Conservation (phyloP, 2,329 filamentous ascomycete species). For the Madurella mycetomatis region DNA sequence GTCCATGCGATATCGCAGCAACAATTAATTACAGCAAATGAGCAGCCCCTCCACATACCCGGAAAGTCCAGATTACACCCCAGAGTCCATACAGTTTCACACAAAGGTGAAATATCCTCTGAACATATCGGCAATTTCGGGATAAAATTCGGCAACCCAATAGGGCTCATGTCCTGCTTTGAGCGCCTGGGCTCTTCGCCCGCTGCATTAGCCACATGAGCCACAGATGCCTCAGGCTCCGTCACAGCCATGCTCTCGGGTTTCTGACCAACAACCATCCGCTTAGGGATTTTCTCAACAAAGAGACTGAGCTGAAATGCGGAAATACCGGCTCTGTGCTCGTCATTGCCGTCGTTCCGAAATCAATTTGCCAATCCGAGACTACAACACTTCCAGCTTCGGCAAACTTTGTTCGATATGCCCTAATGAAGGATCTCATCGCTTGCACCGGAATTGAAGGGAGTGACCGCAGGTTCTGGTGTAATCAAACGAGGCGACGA, state of each 20-base stretch:
- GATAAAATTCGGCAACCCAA: slow-evolving; percentile 25
- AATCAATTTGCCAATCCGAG: not conserved
- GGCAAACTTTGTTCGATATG: not conserved
- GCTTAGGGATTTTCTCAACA: not conserved
- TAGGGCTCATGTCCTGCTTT: slow-evolving; percentile 17
- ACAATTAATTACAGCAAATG: no score
- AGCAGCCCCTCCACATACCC: no score
- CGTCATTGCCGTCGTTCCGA: not conserved
- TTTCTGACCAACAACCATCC: not conserved
- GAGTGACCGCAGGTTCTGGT: not conserved
- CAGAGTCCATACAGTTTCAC: slow-evolving; percentile 5
- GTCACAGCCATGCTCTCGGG: not conserved
- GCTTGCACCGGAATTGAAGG: slow-evolving; percentile 10
- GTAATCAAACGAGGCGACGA: no score
- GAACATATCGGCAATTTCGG: slow-evolving; percentile 27
- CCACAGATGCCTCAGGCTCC: not conserved
- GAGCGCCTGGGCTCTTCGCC: not conserved
- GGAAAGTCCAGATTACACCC: no score
- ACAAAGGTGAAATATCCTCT: slow-evolving; percentile 25
- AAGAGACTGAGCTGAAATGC: not conserved
- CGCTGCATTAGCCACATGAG: no score
- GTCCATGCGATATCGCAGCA: no score
- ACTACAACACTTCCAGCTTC: not conserved
- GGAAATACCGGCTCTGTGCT: not conserved
- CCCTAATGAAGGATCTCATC: slow-evolving; percentile 10